Evolutionary conservation across 306 rosid species (phyloP), one percentile per base, ranked within the genome.

Genomic region (Citrullus mucosospermus): DNA sequence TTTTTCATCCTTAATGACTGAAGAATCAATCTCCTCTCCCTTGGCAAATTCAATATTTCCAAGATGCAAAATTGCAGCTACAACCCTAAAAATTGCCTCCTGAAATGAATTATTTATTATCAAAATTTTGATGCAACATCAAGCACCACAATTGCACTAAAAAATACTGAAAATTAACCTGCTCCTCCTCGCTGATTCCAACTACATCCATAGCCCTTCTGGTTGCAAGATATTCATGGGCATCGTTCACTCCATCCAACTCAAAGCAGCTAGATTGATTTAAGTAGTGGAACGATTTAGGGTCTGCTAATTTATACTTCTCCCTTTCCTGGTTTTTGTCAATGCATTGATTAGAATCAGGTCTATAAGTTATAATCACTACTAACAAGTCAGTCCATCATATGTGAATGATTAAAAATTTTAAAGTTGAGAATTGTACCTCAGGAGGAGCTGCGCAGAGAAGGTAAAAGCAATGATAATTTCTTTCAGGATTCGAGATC

Each of bases 121-220:
- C 77, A 80, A 85, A 67, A 62, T 86, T 41, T 75, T 75, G 81
- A 38, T 38, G 60, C 28, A 8, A 79, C 8, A 53, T 39, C 20
- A 54, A 22, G 8, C 55, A 68, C 44, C 55, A 68, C 63, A 39
- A 7, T 4, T 78, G 59, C 62, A 30, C 11, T 15, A 75, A 69
- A 77, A 84, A 81, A 30, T 48, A 13, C 60, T 56, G 70, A 71
- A 88, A 81, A 82, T 80, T 55, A 50, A 90, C 99, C 90, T 96
- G 99, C 86, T 96, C 99, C 82, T 87, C 97, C 78, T 96, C 98
- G 71, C 94, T 91, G 89, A 96, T 96, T 85, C 99, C 99, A 83
- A 96, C 97, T 76, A 96, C 54, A 91, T 96, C 99, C 99, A 96
- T 96, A 58, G 99, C 99, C 86, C 99, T 90, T 86, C 98, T 86